Conservation (phyloP, 805 yeast genomes). For the Wickerhamomyces ciferrii region DNA sequence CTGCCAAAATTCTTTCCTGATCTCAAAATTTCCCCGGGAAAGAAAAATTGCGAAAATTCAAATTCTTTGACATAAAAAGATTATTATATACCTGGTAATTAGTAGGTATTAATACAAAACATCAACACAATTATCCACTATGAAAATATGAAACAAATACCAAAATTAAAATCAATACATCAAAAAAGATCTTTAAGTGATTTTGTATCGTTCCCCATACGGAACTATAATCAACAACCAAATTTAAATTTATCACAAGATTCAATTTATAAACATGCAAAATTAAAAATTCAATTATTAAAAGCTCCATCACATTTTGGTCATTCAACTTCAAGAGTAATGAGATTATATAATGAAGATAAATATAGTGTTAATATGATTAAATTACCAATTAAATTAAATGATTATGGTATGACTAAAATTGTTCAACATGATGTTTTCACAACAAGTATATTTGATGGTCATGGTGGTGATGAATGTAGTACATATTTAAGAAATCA, state of each 20-base stretch:
- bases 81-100: too few relatives aligned
- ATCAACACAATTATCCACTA: too few relatives aligned
- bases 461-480: slow-evolving; percentile 88
- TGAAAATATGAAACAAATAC: slow-evolving; percentile 1
- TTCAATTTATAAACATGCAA: slow-evolving; percentile 8
- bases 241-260: slow-evolving; percentile 9
- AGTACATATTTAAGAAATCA: slow-evolving; percentile 51
- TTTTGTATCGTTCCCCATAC: slow-evolving; percentile 15
- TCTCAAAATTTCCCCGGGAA: neutral
- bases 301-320: slow-evolving; percentile 67
- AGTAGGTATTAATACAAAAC: too few relatives aligned
- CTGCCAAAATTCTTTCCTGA: too few relatives aligned
- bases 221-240: slow-evolving; percentile 8
- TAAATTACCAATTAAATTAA: slow-evolving; percentile 31
- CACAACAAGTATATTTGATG: slow-evolving; percentile 79
- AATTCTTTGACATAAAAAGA: neutral
- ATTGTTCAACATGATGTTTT: slow-evolving; percentile 36
- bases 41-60: neutral
- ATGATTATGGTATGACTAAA: slow-evolving; percentile 20
- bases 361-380: slow-evolving; percentile 62
- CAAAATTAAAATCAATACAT: neutral
- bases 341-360: slow-evolving; percentile 79
- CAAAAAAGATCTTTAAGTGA: slow-evolving; percentile 11
- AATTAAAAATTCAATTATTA: slow-evolving; percentile 23
- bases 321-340: slow-evolving; percentile 71